phyloP scores from a whole-genome alignment of 768 basidiomycete species.

The Suillus cothurnatus region DNA sequence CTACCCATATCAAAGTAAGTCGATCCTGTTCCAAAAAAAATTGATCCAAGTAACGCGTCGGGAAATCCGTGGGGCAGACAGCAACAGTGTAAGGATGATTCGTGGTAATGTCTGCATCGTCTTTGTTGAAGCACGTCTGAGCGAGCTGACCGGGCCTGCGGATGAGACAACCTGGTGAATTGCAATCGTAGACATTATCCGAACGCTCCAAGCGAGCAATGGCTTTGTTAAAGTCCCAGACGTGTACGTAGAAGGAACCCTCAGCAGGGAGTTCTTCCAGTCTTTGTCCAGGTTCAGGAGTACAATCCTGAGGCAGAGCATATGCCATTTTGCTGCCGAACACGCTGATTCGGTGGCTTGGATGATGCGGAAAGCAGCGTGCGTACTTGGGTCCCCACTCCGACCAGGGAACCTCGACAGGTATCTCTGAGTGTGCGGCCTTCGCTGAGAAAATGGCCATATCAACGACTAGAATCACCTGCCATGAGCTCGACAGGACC shows the following conservation, averaged over 20 bases:
- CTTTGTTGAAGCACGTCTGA: background rate
- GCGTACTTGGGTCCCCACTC: slow-evolving; percentile 1
- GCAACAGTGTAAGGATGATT: background rate
- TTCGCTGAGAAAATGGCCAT: background rate
- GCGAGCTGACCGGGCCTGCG: background rate
- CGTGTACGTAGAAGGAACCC: background rate
- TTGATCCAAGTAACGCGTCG: background rate
- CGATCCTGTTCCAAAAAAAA: background rate
- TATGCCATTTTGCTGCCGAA: slow-evolving; percentile 2
- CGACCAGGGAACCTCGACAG: background rate
- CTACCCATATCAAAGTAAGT: background rate
- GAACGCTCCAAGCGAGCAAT: background rate
- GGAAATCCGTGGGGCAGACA: background rate
- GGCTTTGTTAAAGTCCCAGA: background rate
- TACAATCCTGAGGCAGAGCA: background rate
- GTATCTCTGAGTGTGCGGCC: background rate
- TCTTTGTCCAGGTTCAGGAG: background rate
- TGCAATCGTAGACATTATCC: background rate
- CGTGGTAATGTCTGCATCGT: background rate
- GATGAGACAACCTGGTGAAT: background rate
- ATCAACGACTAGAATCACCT: background rate
- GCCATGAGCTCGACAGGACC: background rate
- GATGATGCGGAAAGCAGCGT: slow-evolving; percentile 2
- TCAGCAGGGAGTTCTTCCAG: background rate
- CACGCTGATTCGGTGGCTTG: slow-evolving; percentile 1